These are phyloP conservation scores for Cynara cardunculus DNA, from an alignment of 129 eudicot genomes.

Conservation along the genomic window DNA sequence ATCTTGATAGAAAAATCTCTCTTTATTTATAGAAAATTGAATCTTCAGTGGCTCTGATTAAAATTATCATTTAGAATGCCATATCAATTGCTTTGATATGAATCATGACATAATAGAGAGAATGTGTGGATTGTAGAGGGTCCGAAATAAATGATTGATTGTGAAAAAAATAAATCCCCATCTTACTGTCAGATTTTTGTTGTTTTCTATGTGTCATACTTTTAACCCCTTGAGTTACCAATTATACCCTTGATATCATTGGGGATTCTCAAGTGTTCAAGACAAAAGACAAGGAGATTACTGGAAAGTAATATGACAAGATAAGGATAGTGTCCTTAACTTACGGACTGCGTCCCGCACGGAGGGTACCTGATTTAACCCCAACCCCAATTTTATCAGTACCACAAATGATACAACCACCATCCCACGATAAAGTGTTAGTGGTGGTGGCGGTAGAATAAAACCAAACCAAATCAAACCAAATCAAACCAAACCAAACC, in stretches of 20 bases:
- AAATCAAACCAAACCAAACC: not conserved
- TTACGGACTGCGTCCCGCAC: slow-evolving; percentile 57
- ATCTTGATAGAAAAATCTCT: not conserved
- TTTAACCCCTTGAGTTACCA: slow-evolving; percentile 36
- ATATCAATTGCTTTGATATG: slow-evolving; percentile 7
- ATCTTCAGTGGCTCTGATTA: not conserved
- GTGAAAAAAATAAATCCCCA: slow-evolving; percentile 30
- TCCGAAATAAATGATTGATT: slow-evolving; percentile 41
- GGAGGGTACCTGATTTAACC: slow-evolving; percentile 58
- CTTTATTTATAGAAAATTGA: not conserved
- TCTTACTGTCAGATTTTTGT: slow-evolving; percentile 54
- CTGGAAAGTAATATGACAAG: slow-evolving; percentile 37
- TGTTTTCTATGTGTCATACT: slow-evolving; percentile 30
- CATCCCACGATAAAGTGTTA: not conserved
- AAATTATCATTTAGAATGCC: not conserved
- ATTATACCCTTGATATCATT: slow-evolving; percentile 32
- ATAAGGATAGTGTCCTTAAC: slow-evolving; percentile 62
- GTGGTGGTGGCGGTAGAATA: not conserved
- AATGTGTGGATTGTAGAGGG: slow-evolving; percentile 33
- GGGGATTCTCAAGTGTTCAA: slow-evolving; percentile 10
- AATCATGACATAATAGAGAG: not conserved
- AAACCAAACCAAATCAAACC: not conserved
- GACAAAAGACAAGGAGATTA: slow-evolving; percentile 29
- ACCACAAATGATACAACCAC: slow-evolving; percentile 19
- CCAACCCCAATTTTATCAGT: slow-evolving; percentile 29